These are phyloP conservation scores for Guyanaporus albipodus DNA, from an alignment of 768 basidiomycete genomes.

Conservation along the genomic window DNA sequence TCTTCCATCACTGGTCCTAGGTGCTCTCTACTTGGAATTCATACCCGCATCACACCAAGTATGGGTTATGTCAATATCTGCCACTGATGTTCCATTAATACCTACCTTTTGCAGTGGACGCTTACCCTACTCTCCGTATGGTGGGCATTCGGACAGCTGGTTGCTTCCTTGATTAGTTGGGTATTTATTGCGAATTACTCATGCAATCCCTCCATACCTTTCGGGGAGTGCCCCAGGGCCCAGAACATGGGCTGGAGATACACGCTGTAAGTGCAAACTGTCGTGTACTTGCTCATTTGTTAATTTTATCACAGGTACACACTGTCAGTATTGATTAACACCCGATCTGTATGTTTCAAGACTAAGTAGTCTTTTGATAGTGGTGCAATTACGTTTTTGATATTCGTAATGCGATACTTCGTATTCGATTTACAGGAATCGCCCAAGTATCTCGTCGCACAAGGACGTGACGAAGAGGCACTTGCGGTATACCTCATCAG, in stretches of 20 bases:
- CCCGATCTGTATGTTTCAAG: background rate
- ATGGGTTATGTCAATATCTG: background rate
- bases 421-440: conserved; percentile 60
- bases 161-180: conserved; percentile 51
- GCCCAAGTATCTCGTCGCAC: conserved; percentile 55
- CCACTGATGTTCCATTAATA: background rate
- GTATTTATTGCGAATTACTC: conserved; percentile 55
- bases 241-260: conserved; percentile 64
- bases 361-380: conserved; percentile 23
- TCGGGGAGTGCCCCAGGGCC: conserved; percentile 41
- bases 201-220: conserved; percentile 33
- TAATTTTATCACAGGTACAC: conserved; percentile 31
- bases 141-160: conserved; percentile 51
- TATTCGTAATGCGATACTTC: conserved; percentile 53
- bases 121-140: conserved; percentile 51
- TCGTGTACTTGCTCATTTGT: background rate
- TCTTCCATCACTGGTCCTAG: conserved; percentile 19
- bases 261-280: conserved; percentile 34
- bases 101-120: conserved; percentile 37
- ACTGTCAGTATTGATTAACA: conserved; percentile 31
- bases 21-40: conserved; percentile 44
- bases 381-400: conserved; percentile 45
- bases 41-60: conserved; percentile 41
- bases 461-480: conserved; percentile 55
- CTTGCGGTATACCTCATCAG: conserved; percentile 33